Base-by-base conservation (phyloP, 768 basidiomycete genomes). In the Amanita pseudoporphyria region DNA sequence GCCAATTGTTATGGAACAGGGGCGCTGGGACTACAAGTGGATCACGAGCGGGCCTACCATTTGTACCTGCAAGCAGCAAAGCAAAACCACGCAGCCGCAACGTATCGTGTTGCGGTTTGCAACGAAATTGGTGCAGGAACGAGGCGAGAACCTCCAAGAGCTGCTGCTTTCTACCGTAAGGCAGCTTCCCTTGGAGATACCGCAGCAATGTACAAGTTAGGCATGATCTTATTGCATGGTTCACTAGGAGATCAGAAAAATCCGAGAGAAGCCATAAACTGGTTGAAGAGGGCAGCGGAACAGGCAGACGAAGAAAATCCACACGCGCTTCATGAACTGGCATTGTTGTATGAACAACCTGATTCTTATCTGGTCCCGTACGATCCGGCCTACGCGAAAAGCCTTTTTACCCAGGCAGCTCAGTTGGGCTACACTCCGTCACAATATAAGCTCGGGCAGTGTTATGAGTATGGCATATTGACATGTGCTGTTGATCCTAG, bases 161-260 rank as follows among this genome's bases (percentile, higher is more conserved):
- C 96, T 6, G 84, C 92, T 22, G 84, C 92, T 4, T 97, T 99
- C 62, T 98, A 97, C 68, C 83, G 94, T 53, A 97, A 97, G 65
- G 90, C 96, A 3, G 93, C 93, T 7, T 92, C 92, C 1, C 71
- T 98, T 31, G 94, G 94, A 16, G 96, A 98, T 64, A 97, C 95
- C 0, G 83, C 95, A 22, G 96, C 93, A 3, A 99, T 98, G 96
- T 98, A 96, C 72, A 98, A 98, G 65, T 81, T 99, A n/a, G 93
- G 93, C n/a, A 94, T 96, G 85, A 87, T 97, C 54, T 75, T 96
- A 26, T 73, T 98, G 18, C 79, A 88, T 31, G 95, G 94, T 9
- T 67, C 81, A 13, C 74, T 97, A 4, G 85, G 82, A 21, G 90
- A 94, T 63, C 79, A 75, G 49, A 82, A 78, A 54, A 96, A 96